Percentiles rank a stretch among this genome's conserved stretches.
phyloP scores from a whole-genome alignment of 768 basidiomycete species.

The Lactarius vividus region DNA sequence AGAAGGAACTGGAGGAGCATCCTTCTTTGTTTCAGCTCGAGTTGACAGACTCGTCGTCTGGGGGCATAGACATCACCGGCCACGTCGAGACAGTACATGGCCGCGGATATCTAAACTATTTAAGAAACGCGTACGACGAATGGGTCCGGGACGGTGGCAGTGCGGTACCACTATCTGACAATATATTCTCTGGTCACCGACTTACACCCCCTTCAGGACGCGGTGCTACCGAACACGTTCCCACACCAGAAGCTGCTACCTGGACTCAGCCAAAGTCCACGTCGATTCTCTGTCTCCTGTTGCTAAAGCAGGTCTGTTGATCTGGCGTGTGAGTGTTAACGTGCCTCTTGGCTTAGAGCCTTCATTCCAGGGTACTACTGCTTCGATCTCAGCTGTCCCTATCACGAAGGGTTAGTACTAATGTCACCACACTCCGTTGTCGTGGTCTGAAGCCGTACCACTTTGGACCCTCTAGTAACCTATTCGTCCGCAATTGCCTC shows the following conservation, averaged over 20 bases:
- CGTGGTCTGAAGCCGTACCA: background rate
- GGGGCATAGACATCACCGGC: conserved; percentile 1
- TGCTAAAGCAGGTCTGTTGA: conserved; percentile 30
- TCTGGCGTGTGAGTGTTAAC: background rate
- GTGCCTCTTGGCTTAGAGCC: background rate
- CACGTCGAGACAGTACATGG: conserved; percentile 31
- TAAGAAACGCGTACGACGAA: conserved; percentile 32
- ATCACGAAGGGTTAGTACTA: conserved; percentile 32
- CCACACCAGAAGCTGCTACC: conserved; percentile 29
- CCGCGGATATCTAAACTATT: conserved; percentile 31
- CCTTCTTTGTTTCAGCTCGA: conserved; percentile 23
- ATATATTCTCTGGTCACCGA: too few species aligned
- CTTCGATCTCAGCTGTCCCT: conserved; percentile 36
- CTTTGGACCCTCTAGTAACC: conserved; percentile 29
- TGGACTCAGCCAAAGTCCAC: background rate
- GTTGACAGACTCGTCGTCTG: conserved; percentile 8
- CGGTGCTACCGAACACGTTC: conserved; percentile 37
- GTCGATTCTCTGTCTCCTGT: conserved; percentile 23
- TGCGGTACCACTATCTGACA: conserved; percentile 20
- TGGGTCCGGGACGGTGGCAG: conserved; percentile 34
- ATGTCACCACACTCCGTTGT: background rate
- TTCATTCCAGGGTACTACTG: conserved; percentile 32
- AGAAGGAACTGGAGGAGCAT: conserved; percentile 26
- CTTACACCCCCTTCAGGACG: conserved; percentile 14
- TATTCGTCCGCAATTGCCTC: conserved; percentile 34